Percentiles rank a stretch among this genome's conserved stretches.
Conservation (phyloP, 192 early-diverging fungal genomes). For the Umbelopsis sp. region DNA sequence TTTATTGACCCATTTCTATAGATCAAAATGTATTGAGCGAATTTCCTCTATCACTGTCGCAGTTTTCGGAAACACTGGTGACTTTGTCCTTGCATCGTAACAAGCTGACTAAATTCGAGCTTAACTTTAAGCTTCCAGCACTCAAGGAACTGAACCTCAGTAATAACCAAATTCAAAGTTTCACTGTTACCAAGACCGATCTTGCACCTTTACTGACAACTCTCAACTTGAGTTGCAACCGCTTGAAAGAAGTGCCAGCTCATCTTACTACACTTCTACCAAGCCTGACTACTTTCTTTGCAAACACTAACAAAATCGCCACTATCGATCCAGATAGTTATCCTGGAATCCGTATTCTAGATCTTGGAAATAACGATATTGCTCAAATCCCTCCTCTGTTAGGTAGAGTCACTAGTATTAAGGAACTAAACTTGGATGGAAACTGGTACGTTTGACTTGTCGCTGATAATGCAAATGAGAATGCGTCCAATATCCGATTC, state of each 20-base stretch:
- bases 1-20: background rate
- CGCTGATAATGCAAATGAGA: background rate
- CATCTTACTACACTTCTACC: slow-evolving; percentile 47
- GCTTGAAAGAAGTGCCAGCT: slow-evolving; percentile 38
- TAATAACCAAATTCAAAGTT: slow-evolving; percentile 17
- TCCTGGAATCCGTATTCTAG: slow-evolving; percentile 41
- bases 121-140: slow-evolving; percentile 45
- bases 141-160: slow-evolving; percentile 39
- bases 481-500: background rate
- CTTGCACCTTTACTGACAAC: background rate
- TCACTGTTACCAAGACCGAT: background rate
- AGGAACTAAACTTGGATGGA: slow-evolving; percentile 48
- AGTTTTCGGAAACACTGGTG: slow-evolving; percentile 39
- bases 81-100: slow-evolving; percentile 55
- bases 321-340: slow-evolving; percentile 45
- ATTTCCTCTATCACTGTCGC: slow-evolving; percentile 29
- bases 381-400: slow-evolving; percentile 49
- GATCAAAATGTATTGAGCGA: slow-evolving; percentile 39
- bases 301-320: slow-evolving; percentile 45
- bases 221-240: slow-evolving; percentile 41
- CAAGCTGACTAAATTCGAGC: slow-evolving; percentile 46
- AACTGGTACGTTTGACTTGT: slow-evolving; percentile 34
- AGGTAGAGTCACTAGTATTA: slow-evolving; percentile 46
- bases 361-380: slow-evolving; percentile 61
- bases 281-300: slow-evolving; percentile 36